Conservation (phyloP, 805 yeast species). For the Candida oleophila region DNA sequence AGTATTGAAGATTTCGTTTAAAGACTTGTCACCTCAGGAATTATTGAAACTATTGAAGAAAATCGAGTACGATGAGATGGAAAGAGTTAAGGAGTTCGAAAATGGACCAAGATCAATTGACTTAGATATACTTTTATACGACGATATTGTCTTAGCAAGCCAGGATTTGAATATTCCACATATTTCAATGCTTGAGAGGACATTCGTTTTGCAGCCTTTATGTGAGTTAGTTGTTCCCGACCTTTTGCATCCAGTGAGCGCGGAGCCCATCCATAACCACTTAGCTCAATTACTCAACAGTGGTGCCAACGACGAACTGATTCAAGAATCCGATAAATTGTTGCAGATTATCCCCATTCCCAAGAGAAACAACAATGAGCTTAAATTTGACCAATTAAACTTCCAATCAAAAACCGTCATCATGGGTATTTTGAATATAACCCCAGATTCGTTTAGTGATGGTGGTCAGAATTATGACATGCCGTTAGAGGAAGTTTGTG, state of each 20-base stretch:
- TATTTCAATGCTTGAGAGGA: conserved; percentile 80
- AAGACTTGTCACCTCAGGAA: conserved; percentile 56
- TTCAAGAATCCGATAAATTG: conserved; percentile 53
- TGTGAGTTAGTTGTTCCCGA: conserved; percentile 75
- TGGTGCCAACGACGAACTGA: conserved; percentile 29
- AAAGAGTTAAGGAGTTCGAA: conserved; percentile 73
- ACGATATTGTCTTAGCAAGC: conserved; percentile 52
- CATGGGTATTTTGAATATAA: conserved; percentile 87
- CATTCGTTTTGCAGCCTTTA: conserved; percentile 87
- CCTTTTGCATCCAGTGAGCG: conserved; percentile 77
- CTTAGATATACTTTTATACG: conserved; percentile 80
- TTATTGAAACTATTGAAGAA: conserved; percentile 62
- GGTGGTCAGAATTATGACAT: conserved; percentile 53
- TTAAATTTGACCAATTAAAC: conserved; percentile 45
- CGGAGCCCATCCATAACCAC: conserved; percentile 75
- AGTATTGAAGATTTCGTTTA: conserved; percentile 64
- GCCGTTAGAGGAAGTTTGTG: conserved; percentile 40
- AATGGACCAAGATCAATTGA: conserved; percentile 95
- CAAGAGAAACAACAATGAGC: conserved; percentile 9
- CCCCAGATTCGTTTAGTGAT: conserved; percentile 96
- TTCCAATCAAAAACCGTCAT: conserved; percentile 54
- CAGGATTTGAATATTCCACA: conserved; percentile 78
- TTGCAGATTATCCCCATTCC: conserved; percentile 51
- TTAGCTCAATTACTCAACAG: conserved; percentile 46
- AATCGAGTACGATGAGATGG: conserved; percentile 72